phyloP scores from a whole-genome alignment of 768 basidiomycete genomes.

The Mycena vitilis region DNA sequence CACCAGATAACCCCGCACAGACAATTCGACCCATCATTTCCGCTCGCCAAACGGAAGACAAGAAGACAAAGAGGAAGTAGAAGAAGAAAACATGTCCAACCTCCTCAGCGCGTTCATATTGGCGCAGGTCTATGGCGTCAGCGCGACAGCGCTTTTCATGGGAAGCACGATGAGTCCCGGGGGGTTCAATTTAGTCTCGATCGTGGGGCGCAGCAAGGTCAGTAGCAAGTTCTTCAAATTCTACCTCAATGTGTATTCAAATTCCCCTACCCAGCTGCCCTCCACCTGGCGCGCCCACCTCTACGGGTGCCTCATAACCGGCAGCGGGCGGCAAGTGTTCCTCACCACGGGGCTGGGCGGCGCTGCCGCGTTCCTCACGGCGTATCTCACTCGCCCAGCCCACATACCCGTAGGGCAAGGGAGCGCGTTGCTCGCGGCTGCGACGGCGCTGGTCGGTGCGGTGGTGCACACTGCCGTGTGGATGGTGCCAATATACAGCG shows the following conservation, averaged over 20 bases:
- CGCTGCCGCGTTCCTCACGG: constrained; percentile 17
- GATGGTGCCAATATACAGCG: constrained; percentile 24
- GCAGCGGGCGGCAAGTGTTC: constrained; percentile 9
- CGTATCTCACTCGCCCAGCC: constrained; percentile 18
- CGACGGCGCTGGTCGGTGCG: background rate
- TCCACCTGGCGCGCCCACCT: background rate
- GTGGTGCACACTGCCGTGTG: constrained; percentile 16
- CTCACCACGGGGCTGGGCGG: background rate
- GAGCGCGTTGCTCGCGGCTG: constrained; percentile 17
- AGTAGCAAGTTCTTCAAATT: no score
- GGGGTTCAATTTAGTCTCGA: constrained; percentile 11
- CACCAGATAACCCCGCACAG: no score
- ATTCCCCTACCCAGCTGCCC: no score
- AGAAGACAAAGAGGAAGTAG: no score
- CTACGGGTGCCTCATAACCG: background rate
- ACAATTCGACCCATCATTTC: no score
- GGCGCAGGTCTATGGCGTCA: constrained; percentile 9
- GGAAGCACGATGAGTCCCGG: background rate
- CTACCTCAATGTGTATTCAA: no score
- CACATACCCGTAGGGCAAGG: constrained; percentile 11
- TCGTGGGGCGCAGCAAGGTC: constrained; percentile 2
- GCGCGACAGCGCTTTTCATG: constrained; percentile 18
- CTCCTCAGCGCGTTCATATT: no score
- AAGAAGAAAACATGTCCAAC: no score
- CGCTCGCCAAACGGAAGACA: no score